phyloP scores from a whole-genome alignment of 768 basidiomycete species.

The Termitomyces titanicus region DNA sequence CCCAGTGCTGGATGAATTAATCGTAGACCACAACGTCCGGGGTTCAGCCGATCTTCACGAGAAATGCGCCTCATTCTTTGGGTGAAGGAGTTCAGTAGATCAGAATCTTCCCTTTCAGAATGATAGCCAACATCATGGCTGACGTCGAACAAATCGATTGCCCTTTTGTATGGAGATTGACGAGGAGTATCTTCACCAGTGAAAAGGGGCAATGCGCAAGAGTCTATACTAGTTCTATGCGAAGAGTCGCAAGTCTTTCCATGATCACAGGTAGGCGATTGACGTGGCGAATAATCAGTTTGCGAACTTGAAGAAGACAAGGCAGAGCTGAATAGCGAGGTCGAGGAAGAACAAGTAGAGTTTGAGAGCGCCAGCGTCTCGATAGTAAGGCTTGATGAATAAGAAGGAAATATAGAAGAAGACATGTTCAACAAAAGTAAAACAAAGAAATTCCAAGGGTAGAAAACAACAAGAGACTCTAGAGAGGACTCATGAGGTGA shows the following conservation, averaged over 20 bases:
- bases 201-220: not conserved
- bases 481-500: too few species aligned
- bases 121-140: conserved; percentile 13
- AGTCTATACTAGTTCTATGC: not conserved
- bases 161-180: not conserved
- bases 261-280: conserved; percentile 1
- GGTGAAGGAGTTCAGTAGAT: not conserved
- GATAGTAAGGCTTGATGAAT: conserved; percentile 1
- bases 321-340: conserved; percentile 10
- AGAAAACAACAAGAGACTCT: too few species aligned
- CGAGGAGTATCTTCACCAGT: conserved; percentile 3
- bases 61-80: not conserved
- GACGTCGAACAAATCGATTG: not conserved
- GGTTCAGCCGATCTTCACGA: not conserved
- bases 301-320: conserved; percentile 13
- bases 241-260: not conserved
- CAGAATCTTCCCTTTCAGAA: conserved; percentile 10
- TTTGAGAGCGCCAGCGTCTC: conserved; percentile 16
- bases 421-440: not conserved
- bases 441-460: not conserved
- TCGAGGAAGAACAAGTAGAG: conserved; percentile 12
- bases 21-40: conserved; percentile 1
- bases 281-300: conserved; percentile 13
- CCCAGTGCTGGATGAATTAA: not conserved
- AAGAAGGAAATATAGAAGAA: conserved; percentile 3